Evolutionary conservation across 1,284 basidiomycete species (phyloP), one percentile per base, ranked within the genome.

Genomic region (Rhodotorula sp.): DNA sequence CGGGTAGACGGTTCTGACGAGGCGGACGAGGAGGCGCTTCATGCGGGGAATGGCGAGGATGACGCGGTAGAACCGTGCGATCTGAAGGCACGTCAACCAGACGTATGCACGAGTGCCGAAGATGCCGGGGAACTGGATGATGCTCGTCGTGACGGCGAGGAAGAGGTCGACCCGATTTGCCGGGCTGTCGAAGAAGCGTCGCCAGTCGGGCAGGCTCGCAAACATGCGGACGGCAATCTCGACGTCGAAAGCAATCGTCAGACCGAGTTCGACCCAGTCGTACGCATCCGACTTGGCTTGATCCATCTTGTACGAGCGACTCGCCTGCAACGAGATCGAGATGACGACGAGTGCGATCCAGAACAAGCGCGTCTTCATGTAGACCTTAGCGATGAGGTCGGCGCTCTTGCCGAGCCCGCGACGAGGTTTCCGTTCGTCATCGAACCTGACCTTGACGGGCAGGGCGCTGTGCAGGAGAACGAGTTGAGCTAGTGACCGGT

Each of bases 1-100:
- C 81, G 92, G 94, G 70, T 89, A 89, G 83, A 97, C 88, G 79
- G 93, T 94, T 34, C 94, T 94, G 75, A 97, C 93, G 1, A 97
- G 90, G 2, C 89, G 88, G 71, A 91, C 89, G 80, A 93, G 79
- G 58, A 92, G 81, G 7, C 87, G 87, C 69, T 86, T 87, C 90
- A 94, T 94, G 65, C 91, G 84, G 2, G 93, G 93, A 22, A 95
- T 86, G 55, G 88, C 89, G 54, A 97, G 80, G 76, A 98, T 94
- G 46, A 98, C 92, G 2, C 95, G 85, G 80, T 99, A 98, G 83
- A 97, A 98, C 73, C 95, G 85, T 70, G 86, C 84, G 10, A 98
- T 83, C 78, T 94, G 91, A 77, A 98, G 91, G 52, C 91, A 86
- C 3, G 92, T 96, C 73, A 98, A 85, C 95, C 95, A 99, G 0